phyloP scores from a whole-genome alignment of 2,329 filamentous ascomycete genomes.

The Mariannaea elegans region DNA sequence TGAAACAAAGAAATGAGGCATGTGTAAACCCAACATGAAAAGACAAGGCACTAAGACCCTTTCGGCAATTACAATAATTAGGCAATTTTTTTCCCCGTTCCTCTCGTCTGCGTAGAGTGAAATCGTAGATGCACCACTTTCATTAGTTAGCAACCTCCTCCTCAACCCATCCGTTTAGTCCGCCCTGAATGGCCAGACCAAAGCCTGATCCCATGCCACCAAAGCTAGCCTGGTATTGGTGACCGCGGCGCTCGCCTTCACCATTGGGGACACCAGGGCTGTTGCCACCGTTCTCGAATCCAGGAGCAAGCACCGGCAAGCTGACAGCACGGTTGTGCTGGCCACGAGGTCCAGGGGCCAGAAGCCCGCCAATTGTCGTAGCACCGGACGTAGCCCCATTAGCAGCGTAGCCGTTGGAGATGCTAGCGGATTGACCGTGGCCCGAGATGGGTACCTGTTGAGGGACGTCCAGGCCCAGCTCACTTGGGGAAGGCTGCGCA shows the following conservation, averaged over 20 bases:
- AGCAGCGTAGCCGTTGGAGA: constrained; percentile 69
- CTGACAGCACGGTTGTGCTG: constrained; percentile 86
- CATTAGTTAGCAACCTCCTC: constrained; percentile 69
- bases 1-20: constrained; percentile 41
- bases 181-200: constrained; percentile 70
- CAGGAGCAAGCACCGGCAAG: constrained; percentile 76
- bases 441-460: constrained; percentile 68
- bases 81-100: constrained; percentile 45
- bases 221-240: constrained; percentile 73
- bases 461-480: constrained; percentile 66
- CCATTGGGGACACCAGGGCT: constrained; percentile 58
- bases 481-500: constrained; percentile 67
- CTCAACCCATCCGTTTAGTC: constrained; percentile 73
- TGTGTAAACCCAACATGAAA: constrained; percentile 38
- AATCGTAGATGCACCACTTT: constrained; percentile 35
- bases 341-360: constrained; percentile 72
- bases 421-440: constrained; percentile 73
- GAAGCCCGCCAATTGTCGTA: constrained; percentile 78
- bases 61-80: constrained; percentile 55
- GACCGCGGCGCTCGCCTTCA: constrained; percentile 67
- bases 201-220: constrained; percentile 68
- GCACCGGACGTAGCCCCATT: constrained; percentile 63
- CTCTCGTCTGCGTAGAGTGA: constrained; percentile 34
- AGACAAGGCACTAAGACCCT: constrained; percentile 36
- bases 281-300: constrained; percentile 67